phyloP scores from a whole-genome alignment of 2,329 filamentous ascomycete species.

The Emericellopsis cladophorae region DNA sequence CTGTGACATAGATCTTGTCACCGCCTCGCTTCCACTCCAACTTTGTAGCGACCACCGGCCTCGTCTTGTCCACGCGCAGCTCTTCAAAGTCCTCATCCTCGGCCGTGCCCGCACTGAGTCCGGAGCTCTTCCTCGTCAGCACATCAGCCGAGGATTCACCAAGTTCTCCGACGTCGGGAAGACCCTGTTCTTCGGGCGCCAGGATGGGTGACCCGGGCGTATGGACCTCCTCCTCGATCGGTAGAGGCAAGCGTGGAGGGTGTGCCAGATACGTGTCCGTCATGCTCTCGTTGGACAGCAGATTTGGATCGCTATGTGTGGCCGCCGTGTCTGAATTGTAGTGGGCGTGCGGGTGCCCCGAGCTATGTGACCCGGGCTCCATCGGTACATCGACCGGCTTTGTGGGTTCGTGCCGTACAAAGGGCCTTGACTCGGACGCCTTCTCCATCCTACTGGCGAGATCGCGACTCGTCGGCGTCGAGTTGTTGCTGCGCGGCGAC shows the following conservation, averaged over 20 bases:
- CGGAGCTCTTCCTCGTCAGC: conserved; percentile 42
- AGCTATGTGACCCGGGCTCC: background rate
- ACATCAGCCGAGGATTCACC: conserved; percentile 32
- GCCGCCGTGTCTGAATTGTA: conserved; percentile 11
- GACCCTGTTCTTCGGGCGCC: conserved; percentile 42
- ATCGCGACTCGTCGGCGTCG: conserved; percentile 11
- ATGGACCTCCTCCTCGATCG: conserved; percentile 84
- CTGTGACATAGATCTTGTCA: conserved; percentile 90
- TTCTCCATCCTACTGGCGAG: conserved; percentile 1
- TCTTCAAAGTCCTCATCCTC: conserved; percentile 69
- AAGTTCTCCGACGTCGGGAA: conserved; percentile 36
- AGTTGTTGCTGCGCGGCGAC: conserved; percentile 27
- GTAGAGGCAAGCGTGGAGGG: conserved; percentile 82
- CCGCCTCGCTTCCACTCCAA: conserved; percentile 78
- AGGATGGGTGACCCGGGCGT: conserved; percentile 85
- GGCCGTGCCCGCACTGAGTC: conserved; percentile 42
- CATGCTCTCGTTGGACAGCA: conserved; percentile 42
- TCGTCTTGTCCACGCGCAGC: conserved; percentile 59
- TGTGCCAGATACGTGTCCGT: conserved; percentile 48
- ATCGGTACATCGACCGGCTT: conserved; percentile 46
- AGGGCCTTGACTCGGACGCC: conserved; percentile 11
- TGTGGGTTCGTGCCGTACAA: conserved; percentile 19
- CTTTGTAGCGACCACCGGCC: conserved; percentile 68
- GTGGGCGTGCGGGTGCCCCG: conserved; percentile 14
- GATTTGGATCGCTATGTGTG: conserved; percentile 23